Conservation (phyloP, 2,329 filamentous ascomycete genomes). For the Diplodia seriata region DNA sequence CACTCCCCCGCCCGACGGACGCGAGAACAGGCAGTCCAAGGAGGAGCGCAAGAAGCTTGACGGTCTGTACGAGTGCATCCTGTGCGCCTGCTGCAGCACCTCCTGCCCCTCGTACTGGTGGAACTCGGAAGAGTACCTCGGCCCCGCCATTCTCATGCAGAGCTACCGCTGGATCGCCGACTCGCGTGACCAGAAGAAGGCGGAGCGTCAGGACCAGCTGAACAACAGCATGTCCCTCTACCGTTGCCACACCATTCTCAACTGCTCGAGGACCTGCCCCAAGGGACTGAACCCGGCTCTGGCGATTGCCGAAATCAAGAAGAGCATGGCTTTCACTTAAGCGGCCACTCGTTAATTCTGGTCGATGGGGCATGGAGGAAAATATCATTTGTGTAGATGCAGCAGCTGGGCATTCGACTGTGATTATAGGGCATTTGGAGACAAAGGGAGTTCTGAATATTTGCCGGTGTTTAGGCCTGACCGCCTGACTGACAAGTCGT, state of each 20-base stretch:
- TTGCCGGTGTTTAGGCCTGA: conserved; percentile 2
- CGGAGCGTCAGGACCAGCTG: conserved; percentile 85
- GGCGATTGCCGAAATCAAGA: conserved; percentile 98
- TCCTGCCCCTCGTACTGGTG: conserved; percentile 99
- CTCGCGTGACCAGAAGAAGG: conserved; percentile 88
- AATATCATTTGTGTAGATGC: conserved; percentile 8
- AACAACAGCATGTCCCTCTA: conserved; percentile 99
- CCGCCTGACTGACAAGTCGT: conserved; percentile 2
- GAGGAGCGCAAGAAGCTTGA: conserved; percentile 96
- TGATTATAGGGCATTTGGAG: conserved; percentile 23
- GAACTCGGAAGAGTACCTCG: conserved; percentile 99
- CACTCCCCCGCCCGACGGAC: conserved; percentile 82
- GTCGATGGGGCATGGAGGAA: not conserved
- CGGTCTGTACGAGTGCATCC: conserved; percentile 98
- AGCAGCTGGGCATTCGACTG: conserved; percentile 14
- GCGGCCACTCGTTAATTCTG: not conserved
- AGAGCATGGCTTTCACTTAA: conserved; percentile 75
- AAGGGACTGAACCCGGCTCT: conserved; percentile 97
- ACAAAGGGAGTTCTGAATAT: conserved; percentile 18
- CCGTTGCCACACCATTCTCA: conserved; percentile 98
- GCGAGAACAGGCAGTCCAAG: conserved; percentile 89
- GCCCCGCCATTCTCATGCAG: conserved; percentile 93
- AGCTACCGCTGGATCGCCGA: conserved; percentile 98
- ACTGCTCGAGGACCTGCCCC: conserved; percentile 96
- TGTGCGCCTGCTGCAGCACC: conserved; percentile 98